Percentiles rank a stretch among this genome's conserved stretches.
Evolutionary conservation across 2,329 filamentous ascomycete species (phyloP).

Genomic region (Pseudocercospora cruenta): DNA sequence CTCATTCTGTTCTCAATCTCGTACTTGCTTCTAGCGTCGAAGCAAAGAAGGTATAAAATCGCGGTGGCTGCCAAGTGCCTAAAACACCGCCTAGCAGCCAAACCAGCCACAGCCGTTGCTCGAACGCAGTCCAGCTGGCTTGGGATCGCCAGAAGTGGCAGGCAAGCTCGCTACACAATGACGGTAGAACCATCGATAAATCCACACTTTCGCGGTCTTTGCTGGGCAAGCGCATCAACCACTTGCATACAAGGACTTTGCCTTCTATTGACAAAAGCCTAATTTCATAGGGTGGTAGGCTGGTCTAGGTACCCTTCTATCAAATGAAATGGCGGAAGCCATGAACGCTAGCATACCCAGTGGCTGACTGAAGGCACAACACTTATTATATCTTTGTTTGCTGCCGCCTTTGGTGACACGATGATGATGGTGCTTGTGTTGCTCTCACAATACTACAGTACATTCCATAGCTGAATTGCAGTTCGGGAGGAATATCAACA

Average conservation of each 20-base stretch:
- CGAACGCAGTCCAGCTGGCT: neutral
- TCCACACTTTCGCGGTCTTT: neutral
- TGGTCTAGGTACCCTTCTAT: neutral
- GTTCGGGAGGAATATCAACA: neutral
- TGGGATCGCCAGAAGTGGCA: neutral
- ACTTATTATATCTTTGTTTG: slow-evolving; percentile 3
- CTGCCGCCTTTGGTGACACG: neutral
- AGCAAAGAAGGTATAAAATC: neutral
- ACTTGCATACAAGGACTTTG: slow-evolving; percentile 1
- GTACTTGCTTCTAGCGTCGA: neutral
- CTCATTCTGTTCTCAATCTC: neutral
- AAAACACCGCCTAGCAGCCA: neutral
- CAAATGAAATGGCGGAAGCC: neutral
- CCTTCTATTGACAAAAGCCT: neutral
- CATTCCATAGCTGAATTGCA: neutral
- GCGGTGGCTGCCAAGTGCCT: neutral
- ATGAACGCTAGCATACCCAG: neutral
- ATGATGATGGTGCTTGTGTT: neutral
- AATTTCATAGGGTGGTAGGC: neutral
- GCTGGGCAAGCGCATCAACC: neutral
- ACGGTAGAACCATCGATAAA: no score
- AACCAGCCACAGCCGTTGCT: neutral
- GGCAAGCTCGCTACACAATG: neutral
- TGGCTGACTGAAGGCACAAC: neutral
- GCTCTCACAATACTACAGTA: neutral